Percentiles rank a stretch among this genome's conserved stretches.
These are phyloP conservation scores for Rhodamnia argentea DNA, from an alignment of 345 rosid species.

Conservation along the genomic window DNA sequence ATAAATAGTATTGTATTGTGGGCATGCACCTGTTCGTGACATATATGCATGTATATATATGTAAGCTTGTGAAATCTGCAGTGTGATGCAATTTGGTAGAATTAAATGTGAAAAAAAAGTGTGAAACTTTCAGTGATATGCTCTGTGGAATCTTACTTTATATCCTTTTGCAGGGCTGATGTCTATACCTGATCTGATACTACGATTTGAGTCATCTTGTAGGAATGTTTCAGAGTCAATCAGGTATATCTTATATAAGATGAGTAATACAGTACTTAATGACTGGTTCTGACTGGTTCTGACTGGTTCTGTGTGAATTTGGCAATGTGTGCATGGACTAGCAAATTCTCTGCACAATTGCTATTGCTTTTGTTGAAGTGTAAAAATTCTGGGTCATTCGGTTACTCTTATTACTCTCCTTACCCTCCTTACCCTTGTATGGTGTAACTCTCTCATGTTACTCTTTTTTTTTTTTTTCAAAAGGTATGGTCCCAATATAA, in stretches of 20 bases:
- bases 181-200: slow-evolving; percentile 73
- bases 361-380: background rate
- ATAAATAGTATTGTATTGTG: background rate
- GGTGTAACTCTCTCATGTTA: background rate
- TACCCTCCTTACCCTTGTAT: background rate
- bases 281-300: background rate
- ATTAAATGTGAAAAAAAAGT: background rate
- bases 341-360: background rate
- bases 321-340: background rate
- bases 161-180: slow-evolving; percentile 58
- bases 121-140: background rate
- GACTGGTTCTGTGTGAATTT: background rate
- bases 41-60: background rate
- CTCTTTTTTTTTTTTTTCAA: slow-evolving; percentile 5
- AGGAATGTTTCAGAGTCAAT: slow-evolving; percentile 75
- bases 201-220: slow-evolving; percentile 72
- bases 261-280: background rate
- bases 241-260: slow-evolving; percentile 32
- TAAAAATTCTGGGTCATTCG: background rate
- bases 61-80: background rate
- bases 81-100: background rate
- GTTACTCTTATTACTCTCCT: too few relatives aligned
- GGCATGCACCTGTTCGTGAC: background rate
- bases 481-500: slow-evolving; percentile 63
- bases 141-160: background rate